phyloP scores from a whole-genome alignment of 2,329 filamentous ascomycete species.

The Amphichorda felina region DNA sequence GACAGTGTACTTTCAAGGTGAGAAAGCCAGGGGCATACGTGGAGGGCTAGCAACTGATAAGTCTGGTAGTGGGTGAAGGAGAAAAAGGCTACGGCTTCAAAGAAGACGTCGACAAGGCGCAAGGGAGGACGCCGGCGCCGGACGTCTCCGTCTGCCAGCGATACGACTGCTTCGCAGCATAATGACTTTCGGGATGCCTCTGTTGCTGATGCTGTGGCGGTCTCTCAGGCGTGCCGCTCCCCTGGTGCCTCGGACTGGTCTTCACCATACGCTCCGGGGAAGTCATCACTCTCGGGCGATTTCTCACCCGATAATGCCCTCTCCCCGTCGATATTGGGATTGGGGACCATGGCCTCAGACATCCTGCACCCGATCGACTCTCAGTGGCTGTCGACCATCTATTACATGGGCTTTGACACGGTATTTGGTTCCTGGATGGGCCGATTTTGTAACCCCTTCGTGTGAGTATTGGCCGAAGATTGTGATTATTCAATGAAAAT shows the following conservation, averaged over 20 bases:
- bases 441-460: conserved; percentile 26
- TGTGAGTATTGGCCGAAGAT: conserved; percentile 14
- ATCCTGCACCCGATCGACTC: conserved; percentile 6
- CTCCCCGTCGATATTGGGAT: background rate
- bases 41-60: no score
- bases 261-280: background rate
- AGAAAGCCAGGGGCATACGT: background rate
- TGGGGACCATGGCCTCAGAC: background rate
- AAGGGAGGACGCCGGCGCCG: conserved; percentile 8
- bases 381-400: conserved; percentile 16
- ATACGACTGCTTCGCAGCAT: conserved; percentile 2
- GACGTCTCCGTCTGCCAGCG: conserved; percentile 6
- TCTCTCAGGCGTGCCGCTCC: background rate
- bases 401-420: conserved; percentile 21
- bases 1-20: conserved; percentile 17
- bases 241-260: conserved; percentile 1
- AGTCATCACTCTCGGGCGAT: background rate
- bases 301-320: background rate
- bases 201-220: background rate
- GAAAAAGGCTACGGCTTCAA: conserved; percentile 7
- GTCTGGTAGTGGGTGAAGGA: conserved; percentile 13
- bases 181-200: background rate
- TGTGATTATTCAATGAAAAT: no score
- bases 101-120: conserved; percentile 1
- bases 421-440: conserved; percentile 30